phyloP scores from a whole-genome alignment of 495 filamentous ascomycete species.

The Penicillium flavigenum region DNA sequence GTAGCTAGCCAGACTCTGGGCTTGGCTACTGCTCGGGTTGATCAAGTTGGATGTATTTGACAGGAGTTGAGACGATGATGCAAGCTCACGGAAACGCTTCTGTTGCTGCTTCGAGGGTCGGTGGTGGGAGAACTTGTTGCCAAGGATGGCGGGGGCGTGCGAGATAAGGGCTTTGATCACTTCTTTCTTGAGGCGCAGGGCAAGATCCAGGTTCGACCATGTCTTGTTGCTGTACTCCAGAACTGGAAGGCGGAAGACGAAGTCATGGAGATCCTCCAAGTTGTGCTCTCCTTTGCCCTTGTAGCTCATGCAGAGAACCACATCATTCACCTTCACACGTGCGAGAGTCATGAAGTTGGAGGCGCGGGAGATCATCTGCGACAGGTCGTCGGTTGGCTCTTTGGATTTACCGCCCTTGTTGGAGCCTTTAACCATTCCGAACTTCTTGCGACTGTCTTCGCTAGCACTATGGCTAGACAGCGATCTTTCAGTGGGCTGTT shows the following conservation, averaged over 20 bases:
- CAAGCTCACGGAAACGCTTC: constrained; percentile 76
- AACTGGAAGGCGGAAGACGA: constrained; percentile 92
- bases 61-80: constrained; percentile 52
- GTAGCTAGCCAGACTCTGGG: constrained; percentile 33
- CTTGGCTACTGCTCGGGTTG: constrained; percentile 30
- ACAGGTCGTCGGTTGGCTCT: constrained; percentile 81
- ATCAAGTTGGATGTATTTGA: constrained; percentile 49
- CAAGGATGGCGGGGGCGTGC: constrained; percentile 92
- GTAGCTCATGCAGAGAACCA: constrained; percentile 93
- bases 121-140: constrained; percentile 93
- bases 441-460: constrained; percentile 57
- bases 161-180: constrained; percentile 92
- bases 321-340: constrained; percentile 90
- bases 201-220: constrained; percentile 96
- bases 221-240: constrained; percentile 98
- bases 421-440: constrained; percentile 48
- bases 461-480: constrained; percentile 50
- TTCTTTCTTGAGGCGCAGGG: constrained; percentile 86
- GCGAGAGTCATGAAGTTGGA: constrained; percentile 97
- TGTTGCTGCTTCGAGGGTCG: constrained; percentile 75
- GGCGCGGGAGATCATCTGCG: constrained; percentile 94
- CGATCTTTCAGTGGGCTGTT: constrained; percentile 49
- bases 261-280: constrained; percentile 92
- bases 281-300: constrained; percentile 96
- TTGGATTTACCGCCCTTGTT: constrained; percentile 51